Evolutionary conservation across 2,329 filamentous ascomycete species (phyloP).

Genomic region (Fusarium dlaminii): DNA sequence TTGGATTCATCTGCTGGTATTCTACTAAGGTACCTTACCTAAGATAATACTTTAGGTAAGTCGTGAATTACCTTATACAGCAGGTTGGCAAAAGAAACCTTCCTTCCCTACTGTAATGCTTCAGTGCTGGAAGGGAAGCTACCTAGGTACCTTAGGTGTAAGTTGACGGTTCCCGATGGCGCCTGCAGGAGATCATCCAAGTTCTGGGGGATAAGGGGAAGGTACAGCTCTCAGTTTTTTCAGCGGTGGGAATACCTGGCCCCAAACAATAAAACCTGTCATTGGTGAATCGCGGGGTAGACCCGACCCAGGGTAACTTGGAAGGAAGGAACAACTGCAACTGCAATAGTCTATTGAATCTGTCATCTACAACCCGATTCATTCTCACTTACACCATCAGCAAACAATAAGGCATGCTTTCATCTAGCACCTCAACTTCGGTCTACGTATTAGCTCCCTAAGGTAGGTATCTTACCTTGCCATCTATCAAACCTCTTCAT

Average conservation of each 20-base stretch:
- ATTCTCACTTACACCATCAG: not conserved
- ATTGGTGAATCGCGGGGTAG: slow-evolving; percentile 40
- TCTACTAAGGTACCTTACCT: no score
- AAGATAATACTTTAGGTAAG: no score
- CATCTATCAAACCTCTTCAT: not conserved
- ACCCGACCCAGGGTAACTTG: slow-evolving; percentile 1
- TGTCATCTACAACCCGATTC: not conserved
- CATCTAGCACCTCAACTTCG: not conserved
- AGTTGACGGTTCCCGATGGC: not conserved
- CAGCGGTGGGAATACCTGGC: not conserved
- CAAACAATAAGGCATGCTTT: not conserved
- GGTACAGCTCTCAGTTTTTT: not conserved
- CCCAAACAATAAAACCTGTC: not conserved
- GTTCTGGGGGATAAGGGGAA: not conserved
- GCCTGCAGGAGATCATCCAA: not conserved
- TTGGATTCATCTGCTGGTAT: not conserved
- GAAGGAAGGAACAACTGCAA: slow-evolving; percentile 15
- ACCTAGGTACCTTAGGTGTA: no score
- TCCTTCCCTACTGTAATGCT: not conserved
- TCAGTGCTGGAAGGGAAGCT: not conserved
- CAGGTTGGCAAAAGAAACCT: not conserved
- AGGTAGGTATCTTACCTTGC: not conserved
- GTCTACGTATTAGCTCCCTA: not conserved
- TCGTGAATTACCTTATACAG: not conserved
- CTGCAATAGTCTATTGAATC: not conserved